Evolutionary conservation across 2,329 filamentous ascomycete species (phyloP), one percentile per base, ranked within the genome.

Genomic region (Curvularia eragrostidis): DNA sequence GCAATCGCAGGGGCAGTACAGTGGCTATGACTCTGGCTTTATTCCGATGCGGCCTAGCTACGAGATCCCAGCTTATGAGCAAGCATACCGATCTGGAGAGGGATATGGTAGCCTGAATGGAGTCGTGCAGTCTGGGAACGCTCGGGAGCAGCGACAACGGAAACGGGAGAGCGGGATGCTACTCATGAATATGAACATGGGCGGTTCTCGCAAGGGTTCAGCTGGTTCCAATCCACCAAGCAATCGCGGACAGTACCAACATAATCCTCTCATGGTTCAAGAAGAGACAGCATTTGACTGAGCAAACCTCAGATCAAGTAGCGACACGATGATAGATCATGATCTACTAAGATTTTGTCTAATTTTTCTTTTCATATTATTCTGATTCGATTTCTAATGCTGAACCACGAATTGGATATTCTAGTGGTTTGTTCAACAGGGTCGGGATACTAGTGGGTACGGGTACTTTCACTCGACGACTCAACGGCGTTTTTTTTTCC

Each of bases 21-120:
- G 59, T 18, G 74, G 72, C 19, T 77, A 82, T 53, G 81, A 84
- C 30, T 82, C 81, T 6, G 83, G 82, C 2, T 84, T 85, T 61
- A 79, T 82, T 26, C 80, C 82, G 1, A 71, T 84, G 54, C 81
- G 83, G 49, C 80, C 81, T 15, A 78, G 78, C 46, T 82, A 84
- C 70, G 79, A 85, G 10, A 51, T 69, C 1, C 65, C 70, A 15
- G 47, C 60, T 2, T 75, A 74, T 38, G 68, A 74, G 48, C 66
- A 69, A 41, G 66, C 70, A 24, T 71, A 68, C 18, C 66, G 69
- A 49, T 57, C 56, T 41, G 62, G 58, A 3, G 71, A 76, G 19
- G 72, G 71, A 3, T 77, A 71, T 46, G 71, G 74, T 36, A 76
- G 74, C 51, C 51, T 78, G 30, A 77, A 74, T 47, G 71, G 73